Evolutionary conservation across 129 eudicot genomes (phyloP), one percentile per base, ranked within the genome.

Genomic region (Heracleum sosnowskyi): DNA sequence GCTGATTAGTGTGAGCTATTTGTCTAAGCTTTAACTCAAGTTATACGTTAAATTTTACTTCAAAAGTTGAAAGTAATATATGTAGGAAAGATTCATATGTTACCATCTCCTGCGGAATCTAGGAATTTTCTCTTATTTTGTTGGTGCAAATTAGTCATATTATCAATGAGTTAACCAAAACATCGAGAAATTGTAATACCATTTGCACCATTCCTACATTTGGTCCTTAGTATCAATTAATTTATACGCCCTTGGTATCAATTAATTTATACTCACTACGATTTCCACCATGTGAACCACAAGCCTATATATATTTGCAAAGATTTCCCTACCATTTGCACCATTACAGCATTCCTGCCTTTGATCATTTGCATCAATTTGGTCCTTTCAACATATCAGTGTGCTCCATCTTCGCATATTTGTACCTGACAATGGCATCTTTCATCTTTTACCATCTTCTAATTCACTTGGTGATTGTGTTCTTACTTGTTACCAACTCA

Each of bases 401-500:
- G 26, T 24, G 12, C 29, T 24, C 29, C 26, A 22, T 55, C 31
- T 55, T 55, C 12, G 29, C 36, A 63, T 28, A 63, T 31, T 63
- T 35, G 15, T 63, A 28, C 34, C 29, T 69, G 26, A 36, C 7
- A 71, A 84, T 84, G 87, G 84, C 87, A 24, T 41, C 79, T 20
- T 73, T 78, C 31, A 41, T 81, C 33, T 22, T 47, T 45, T 18
- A 77, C 69, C n/a, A 49, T 62, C 11, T 84, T 36, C 55, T 76
- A 22, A 44, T 47, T 35, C 26, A 24, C 31, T 66, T 80, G 18
- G 0, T 71, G 4, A 7, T 6, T 49, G 2, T 53, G 57, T 4
- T 69, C 72, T 80, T 42, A 70, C 33, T 42, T 22, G 33, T 28
- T 76, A n/a, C 72, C 11, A 33, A 35, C 44, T 28, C 76, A 70